Base-by-base conservation (phyloP, 768 basidiomycete genomes). In the Astraeus odoratus region DNA sequence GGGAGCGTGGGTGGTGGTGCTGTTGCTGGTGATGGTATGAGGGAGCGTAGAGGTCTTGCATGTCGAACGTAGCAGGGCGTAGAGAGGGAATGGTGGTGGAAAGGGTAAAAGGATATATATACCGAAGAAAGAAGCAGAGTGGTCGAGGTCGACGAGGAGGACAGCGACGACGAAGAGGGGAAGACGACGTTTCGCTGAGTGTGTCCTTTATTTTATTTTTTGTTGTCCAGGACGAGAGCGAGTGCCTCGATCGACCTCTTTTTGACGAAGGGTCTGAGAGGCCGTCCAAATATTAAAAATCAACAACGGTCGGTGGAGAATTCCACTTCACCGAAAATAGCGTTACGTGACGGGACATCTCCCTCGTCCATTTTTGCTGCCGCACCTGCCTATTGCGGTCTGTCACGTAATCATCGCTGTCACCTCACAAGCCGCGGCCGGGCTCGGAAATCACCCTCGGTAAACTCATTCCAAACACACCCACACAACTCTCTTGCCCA, bases 1-100 rank as follows among this genome's bases (percentile, higher is more conserved):
- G 55, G 3, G 61, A 38, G 71, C 81, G n/a, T n/a, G n/a, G n/a
- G n/a, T n/a, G n/a, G n/a, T n/a, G 81, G 76, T 56, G 68, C 59
- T 39, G 56, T 49, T 0, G 51, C 49, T 19, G 43, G 25, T 10
- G 36, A 31, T 53, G 56, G 61, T 70, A 71, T 49, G 61, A 59
- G 56, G 63, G 63, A 59, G 71, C 68, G 59, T 67, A 73, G 68
- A 73, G 66, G 66, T 72, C 71, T 54, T 72, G 69, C 66, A 67
- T 71, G 67, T 64, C 61, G 60, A 63, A 64, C 57, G 67, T 63
- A 51, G 66, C 65, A 33, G 67, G 62, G 63, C 61, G 63, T 60
- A 65, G 63, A 60, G 66, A 67, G 63, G 61, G 64, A 65, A 59
- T 57, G 63, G 56, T n/a, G 57, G 65, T 56, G 56, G 44, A 54